Percentiles rank a stretch among this genome's conserved stretches.
Evolutionary conservation across 306 rosid genomes (phyloP).

Genomic region (Medicago truncatula): DNA sequence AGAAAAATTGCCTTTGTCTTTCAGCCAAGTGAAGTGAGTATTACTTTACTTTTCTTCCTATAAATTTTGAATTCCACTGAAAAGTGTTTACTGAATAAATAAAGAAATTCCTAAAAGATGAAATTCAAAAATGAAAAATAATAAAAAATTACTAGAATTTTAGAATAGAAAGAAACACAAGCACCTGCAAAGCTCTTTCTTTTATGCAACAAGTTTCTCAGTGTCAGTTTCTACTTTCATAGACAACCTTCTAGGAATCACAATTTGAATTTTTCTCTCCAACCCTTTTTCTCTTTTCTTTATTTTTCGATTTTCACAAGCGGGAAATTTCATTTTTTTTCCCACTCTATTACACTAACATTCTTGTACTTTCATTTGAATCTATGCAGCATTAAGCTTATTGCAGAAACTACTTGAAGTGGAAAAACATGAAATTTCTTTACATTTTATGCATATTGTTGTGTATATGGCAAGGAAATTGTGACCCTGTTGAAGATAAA

Average conservation of each 20-base stretch:
- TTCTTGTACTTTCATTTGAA: slow-evolving; percentile 45
- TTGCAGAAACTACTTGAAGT: slow-evolving; percentile 40
- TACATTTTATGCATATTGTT: slow-evolving; percentile 53
- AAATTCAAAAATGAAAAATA: slow-evolving; percentile 35
- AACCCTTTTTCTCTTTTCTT: slow-evolving; percentile 34
- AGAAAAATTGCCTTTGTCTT: slow-evolving; percentile 36
- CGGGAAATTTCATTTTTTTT: slow-evolving; percentile 29
- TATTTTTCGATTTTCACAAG: slow-evolving; percentile 33
- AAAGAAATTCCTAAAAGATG: slow-evolving; percentile 52
- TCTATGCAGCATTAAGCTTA: slow-evolving; percentile 34
- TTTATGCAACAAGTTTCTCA: slow-evolving; percentile 56
- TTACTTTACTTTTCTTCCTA: slow-evolving; percentile 9
- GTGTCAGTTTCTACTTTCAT: slow-evolving; percentile 65
- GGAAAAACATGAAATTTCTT: slow-evolving; percentile 49
- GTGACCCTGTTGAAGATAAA: slow-evolving; percentile 80
- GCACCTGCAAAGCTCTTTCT: slow-evolving; percentile 58
- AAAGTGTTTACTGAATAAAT: slow-evolving; percentile 45
- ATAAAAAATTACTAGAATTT: not conserved
- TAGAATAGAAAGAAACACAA: slow-evolving; percentile 19
- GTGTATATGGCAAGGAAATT: slow-evolving; percentile 52
- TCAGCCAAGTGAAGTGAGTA: slow-evolving; percentile 16
- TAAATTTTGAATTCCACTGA: slow-evolving; percentile 39
- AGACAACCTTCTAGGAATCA: slow-evolving; percentile 76
- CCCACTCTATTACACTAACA: slow-evolving; percentile 21
- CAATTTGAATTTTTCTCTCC: slow-evolving; percentile 37